phyloP scores from a whole-genome alignment of 148 eudicot genomes.

The Fallopia convolvulus region DNA sequence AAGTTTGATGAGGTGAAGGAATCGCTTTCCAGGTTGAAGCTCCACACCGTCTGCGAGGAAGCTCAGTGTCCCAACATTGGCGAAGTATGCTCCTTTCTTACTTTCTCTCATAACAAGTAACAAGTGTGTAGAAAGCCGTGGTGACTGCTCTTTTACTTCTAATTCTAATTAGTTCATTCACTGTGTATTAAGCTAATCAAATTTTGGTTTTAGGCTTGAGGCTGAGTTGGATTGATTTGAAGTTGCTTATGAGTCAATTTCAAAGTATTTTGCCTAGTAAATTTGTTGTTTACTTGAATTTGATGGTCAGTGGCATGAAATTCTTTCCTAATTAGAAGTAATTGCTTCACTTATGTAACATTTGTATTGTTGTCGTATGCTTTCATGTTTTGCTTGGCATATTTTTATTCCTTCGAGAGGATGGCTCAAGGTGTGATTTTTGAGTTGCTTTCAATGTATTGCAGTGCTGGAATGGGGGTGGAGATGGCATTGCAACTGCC shows the following conservation, averaged over 20 bases:
- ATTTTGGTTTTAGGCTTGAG: background rate
- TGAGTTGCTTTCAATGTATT: conserved; percentile 1
- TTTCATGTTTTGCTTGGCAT: background rate
- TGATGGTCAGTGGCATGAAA: background rate
- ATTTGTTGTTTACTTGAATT: background rate
- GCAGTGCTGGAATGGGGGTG: conserved; percentile 97
- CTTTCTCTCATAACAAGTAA: background rate
- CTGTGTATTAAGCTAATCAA: background rate
- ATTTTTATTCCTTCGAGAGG: background rate
- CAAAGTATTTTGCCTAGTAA: background rate
- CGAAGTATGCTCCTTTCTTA: conserved; percentile 27
- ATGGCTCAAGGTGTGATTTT: background rate
- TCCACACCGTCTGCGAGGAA: conserved; percentile 86
- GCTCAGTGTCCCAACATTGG: conserved; percentile 94
- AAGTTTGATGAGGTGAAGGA: conserved; percentile 70
- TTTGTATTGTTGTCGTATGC: background rate
- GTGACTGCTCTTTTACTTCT: background rate
- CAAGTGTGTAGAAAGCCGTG: background rate
- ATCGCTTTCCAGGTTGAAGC: conserved; percentile 54
- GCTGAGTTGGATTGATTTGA: no score
- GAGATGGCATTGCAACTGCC: conserved; percentile 93
- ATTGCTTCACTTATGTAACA: background rate
- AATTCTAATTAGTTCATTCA: background rate
- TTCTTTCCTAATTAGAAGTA: background rate
- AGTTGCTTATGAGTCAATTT: no score